Percentiles rank a stretch among this genome's conserved stretches.
phyloP scores from a whole-genome alignment of 2,329 filamentous ascomycete species.

The Arachnomyces sp. region DNA sequence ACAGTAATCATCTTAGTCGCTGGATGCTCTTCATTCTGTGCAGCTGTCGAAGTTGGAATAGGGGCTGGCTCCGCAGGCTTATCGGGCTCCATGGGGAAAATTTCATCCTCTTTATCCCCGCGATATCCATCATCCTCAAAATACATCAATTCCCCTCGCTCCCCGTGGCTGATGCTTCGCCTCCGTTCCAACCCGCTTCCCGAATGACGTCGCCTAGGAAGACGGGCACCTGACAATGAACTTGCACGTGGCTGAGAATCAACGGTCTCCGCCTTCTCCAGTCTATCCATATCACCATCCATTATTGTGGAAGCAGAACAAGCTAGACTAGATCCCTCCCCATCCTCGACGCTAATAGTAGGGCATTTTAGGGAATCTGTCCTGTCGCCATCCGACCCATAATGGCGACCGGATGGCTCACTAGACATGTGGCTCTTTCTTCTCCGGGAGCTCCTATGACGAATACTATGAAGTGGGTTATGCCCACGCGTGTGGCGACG shows the following conservation, averaged over 20 bases:
- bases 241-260: conserved; percentile 40
- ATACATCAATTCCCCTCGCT: conserved; percentile 75
- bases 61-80: conserved; percentile 7
- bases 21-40: background rate
- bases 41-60: conserved; percentile 1
- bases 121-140: conserved; percentile 84
- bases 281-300: conserved; percentile 24
- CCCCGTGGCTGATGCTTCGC: conserved; percentile 59
- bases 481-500: conserved; percentile 60
- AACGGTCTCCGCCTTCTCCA: conserved; percentile 28
- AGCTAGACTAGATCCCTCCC: conserved; percentile 24
- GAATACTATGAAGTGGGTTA: conserved; percentile 52
- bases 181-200: conserved; percentile 69
- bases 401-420: conserved; percentile 18
- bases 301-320: conserved; percentile 33
- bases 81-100: conserved; percentile 61
- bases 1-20: conserved; percentile 9
- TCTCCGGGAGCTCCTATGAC: conserved; percentile 25
- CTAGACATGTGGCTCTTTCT: conserved; percentile 28
- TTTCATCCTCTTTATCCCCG: conserved; percentile 65
- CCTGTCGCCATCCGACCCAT: conserved; percentile 12
- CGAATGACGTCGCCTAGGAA: conserved; percentile 64
- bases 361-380: conserved; percentile 15
- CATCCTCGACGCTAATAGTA: conserved; percentile 17
- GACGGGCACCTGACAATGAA: conserved; percentile 24